A percentile compares a stretch with the other conserved stretches of the same genome.
Conservation (phyloP, 2,329 filamentous ascomycete genomes). For the Colletotrichum liriopes region DNA sequence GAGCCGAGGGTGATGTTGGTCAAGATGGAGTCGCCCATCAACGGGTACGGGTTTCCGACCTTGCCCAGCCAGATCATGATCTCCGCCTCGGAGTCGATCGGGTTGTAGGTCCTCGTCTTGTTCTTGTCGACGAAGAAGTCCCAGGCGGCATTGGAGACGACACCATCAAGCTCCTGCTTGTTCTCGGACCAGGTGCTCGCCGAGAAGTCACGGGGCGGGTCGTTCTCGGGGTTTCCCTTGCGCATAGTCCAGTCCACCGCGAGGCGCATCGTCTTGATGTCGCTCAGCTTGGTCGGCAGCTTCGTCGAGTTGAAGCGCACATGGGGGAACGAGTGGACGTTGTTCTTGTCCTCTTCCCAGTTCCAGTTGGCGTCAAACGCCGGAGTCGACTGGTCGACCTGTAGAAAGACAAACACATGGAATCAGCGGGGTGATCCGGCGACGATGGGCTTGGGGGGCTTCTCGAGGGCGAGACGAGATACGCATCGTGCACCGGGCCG, state of each 20-base stretch:
- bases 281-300: slow-evolving; percentile 49
- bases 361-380: slow-evolving; percentile 53
- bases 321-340: slow-evolving; percentile 53
- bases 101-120: slow-evolving; percentile 45
- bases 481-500: not conserved
- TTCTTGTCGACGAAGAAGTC: slow-evolving; percentile 53
- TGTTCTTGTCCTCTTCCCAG: slow-evolving; percentile 48
- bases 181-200: slow-evolving; percentile 44
- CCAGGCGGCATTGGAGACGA: slow-evolving; percentile 51
- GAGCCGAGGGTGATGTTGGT: slow-evolving; percentile 48
- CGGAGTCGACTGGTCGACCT: slow-evolving; percentile 48
- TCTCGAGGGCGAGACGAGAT: not conserved
- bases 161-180: slow-evolving; percentile 45
- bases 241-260: slow-evolving; percentile 51
- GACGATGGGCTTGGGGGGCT: not conserved
- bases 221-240: slow-evolving; percentile 44
- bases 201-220: slow-evolving; percentile 44
- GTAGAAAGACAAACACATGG: not conserved
- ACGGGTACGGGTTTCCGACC: slow-evolving; percentile 48
- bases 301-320: slow-evolving; percentile 49
- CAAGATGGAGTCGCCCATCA: slow-evolving; percentile 46
- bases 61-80: slow-evolving; percentile 54
- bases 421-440: not conserved
- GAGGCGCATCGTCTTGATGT: slow-evolving; percentile 49
- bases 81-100: slow-evolving; percentile 50